Conservation (phyloP, 306 rosid genomes). For the Begonia loranthoides region DNA sequence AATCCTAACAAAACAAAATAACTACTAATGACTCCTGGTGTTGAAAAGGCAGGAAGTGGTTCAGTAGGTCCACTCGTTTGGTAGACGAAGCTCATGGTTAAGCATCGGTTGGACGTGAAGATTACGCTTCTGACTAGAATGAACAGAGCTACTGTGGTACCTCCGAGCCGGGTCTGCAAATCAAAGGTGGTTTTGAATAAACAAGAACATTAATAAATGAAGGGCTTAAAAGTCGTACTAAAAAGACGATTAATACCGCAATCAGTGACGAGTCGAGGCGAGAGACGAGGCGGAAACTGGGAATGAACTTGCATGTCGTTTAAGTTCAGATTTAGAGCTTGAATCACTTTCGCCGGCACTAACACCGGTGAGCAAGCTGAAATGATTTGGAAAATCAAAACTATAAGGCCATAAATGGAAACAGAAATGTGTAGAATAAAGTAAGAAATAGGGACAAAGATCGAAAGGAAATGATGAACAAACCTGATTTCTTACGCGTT, state of each 20-base stretch:
- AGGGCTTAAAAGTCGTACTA: too few relatives aligned
- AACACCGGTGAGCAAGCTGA: conserved; percentile 39
- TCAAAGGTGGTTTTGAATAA: not conserved
- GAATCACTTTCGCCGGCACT: conserved; percentile 56
- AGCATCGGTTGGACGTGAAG: conserved; percentile 10
- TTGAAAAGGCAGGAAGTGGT: not conserved
- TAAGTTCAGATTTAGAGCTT: conserved; percentile 41
- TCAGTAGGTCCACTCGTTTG: conserved; percentile 10
- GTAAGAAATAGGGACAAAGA: not conserved
- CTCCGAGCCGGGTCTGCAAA: conserved; percentile 14
- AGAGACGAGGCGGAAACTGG: conserved; percentile 20
- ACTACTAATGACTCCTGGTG: not conserved
- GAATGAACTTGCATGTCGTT: conserved; percentile 26
- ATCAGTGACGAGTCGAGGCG: conserved; percentile 14
- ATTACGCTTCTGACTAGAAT: conserved; percentile 24
- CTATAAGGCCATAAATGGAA: too few relatives aligned
- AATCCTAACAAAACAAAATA: not conserved
- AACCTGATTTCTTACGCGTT: conserved; percentile 28
- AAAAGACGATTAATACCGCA: conserved; percentile 18
- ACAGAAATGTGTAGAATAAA: not conserved
- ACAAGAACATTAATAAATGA: too few relatives aligned
- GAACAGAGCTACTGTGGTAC: conserved; percentile 8
- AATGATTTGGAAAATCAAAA: not conserved
- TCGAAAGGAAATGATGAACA: not conserved
- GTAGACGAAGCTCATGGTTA: conserved; percentile 10